phyloP scores from a whole-genome alignment of 2,329 filamentous ascomycete genomes.

The Fusarium burgessii region DNA sequence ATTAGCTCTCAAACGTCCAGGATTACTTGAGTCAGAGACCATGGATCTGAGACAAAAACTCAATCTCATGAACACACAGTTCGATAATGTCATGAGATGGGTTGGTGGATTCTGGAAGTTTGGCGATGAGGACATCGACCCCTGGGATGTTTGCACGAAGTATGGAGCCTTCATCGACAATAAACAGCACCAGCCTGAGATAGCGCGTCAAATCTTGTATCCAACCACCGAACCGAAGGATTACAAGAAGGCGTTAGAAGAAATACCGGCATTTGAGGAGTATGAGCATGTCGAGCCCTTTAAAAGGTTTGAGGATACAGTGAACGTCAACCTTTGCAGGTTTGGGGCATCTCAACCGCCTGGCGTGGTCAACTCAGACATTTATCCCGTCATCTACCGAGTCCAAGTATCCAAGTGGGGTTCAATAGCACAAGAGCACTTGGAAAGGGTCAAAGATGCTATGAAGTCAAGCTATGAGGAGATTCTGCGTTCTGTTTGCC shows the following conservation, averaged over 20 bases:
- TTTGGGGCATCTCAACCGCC: neutral
- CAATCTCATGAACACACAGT: neutral
- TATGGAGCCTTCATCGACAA: neutral
- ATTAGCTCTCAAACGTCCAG: neutral
- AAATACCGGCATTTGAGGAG: neutral
- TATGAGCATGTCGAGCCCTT: neutral
- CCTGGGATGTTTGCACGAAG: fast-evolving
- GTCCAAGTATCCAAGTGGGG: neutral
- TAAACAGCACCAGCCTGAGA: neutral
- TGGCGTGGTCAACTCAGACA: neutral
- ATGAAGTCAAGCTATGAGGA: neutral
- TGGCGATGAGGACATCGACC: neutral
- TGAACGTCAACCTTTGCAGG: neutral
- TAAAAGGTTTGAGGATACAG: neutral
- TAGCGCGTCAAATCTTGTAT: neutral
- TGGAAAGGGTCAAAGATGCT: neutral
- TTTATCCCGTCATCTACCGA: neutral
- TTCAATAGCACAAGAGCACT: neutral
- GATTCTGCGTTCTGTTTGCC: neutral
- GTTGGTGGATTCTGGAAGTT: neutral
- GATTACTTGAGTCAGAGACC: neutral
- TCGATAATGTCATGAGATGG: neutral
- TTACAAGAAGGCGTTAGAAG: neutral
- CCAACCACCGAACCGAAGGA: neutral
- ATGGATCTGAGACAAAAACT: neutral